A percentile compares a stretch with the other conserved stretches of the same genome.
Conservation (phyloP, 1,284 basidiomycete genomes). For the Abortiporus biennis region DNA sequence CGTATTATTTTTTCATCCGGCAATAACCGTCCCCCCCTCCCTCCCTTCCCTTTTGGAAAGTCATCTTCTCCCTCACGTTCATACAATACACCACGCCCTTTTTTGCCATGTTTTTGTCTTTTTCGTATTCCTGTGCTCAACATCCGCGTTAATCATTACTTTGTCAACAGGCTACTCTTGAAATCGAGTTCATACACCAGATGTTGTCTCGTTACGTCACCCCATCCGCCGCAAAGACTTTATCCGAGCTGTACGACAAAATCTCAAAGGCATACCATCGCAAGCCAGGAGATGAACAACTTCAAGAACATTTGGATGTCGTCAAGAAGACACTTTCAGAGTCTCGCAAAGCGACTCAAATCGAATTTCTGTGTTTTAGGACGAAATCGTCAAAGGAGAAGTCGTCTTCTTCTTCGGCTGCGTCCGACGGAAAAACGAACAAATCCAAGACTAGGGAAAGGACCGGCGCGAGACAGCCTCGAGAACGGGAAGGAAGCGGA, state of each 20-base stretch:
- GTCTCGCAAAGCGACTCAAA: conserved; percentile 83
- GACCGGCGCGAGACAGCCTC: neutral
- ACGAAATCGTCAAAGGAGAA: conserved; percentile 39
- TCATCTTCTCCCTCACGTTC: too few species aligned
- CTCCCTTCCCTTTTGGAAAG: too few species aligned
- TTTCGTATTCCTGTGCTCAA: neutral
- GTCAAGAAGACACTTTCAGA: conserved; percentile 89
- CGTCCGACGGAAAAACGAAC: conserved; percentile 13
- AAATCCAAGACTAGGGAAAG: conserved; percentile 12
- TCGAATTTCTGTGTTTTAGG: conserved; percentile 92
- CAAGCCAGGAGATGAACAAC: conserved; percentile 72
- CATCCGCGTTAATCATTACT: neutral
- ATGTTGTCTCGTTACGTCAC: conserved; percentile 87
- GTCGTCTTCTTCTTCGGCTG: conserved; percentile 9
- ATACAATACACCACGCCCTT: too few species aligned
- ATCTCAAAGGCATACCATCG: conserved; percentile 90
- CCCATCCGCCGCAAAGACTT: conserved; percentile 68
- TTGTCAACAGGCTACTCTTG: conserved; percentile 78
- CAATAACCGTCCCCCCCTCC: conserved; percentile 2
- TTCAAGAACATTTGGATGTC: conserved; percentile 84
- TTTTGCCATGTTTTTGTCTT: neutral
- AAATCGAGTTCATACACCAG: conserved; percentile 99
- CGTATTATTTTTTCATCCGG: conserved; percentile 24
- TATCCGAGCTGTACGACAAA: conserved; percentile 90
- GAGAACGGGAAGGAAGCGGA: neutral